Percentiles rank a stretch among this genome's conserved stretches.
Evolutionary conservation across 192 early-diverging fungal species (phyloP).

Genomic region (Radiomyces spectabilis): DNA sequence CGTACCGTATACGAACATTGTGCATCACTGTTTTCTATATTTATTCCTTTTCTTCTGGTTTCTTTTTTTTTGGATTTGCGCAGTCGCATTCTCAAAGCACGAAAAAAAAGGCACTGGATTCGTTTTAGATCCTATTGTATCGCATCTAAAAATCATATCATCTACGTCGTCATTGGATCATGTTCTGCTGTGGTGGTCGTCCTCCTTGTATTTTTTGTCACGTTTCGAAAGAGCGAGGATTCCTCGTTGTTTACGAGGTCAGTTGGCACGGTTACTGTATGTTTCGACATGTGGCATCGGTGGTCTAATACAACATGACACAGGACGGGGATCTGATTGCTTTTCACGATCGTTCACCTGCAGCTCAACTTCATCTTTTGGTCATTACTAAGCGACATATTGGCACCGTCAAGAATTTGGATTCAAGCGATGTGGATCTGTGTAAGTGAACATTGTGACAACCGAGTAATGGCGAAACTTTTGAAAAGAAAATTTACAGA

Average conservation of each 20-base stretch:
- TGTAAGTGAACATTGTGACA: conserved; percentile 20
- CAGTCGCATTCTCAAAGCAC: too few species aligned
- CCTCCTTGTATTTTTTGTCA: conserved; percentile 7
- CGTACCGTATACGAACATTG: background rate
- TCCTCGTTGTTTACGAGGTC: conserved; percentile 16
- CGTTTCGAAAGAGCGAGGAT: conserved; percentile 7
- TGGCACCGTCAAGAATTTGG: conserved; percentile 26
- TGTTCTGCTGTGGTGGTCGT: conserved; percentile 8
- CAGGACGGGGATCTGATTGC: conserved; percentile 34
- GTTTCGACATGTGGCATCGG: too few species aligned
- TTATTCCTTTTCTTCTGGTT: background rate
- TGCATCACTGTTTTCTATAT: background rate
- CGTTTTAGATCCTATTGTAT: too few species aligned
- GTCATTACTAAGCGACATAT: conserved; percentile 31
- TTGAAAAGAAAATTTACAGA: background rate
- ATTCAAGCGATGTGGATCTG: conserved; percentile 5
- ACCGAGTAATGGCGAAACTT: background rate
- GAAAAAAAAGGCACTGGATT: too few species aligned
- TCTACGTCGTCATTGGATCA: background rate
- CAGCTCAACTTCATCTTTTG: conserved; percentile 30
- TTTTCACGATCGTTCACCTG: conserved; percentile 35
- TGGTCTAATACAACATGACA: too few species aligned
- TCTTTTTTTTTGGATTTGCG: too few species aligned
- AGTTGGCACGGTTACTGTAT: too few species aligned
- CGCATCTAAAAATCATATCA: too few species aligned